phyloP scores from a whole-genome alignment of 192 early-diverging fungal species.

The Coemansia reversa region DNA sequence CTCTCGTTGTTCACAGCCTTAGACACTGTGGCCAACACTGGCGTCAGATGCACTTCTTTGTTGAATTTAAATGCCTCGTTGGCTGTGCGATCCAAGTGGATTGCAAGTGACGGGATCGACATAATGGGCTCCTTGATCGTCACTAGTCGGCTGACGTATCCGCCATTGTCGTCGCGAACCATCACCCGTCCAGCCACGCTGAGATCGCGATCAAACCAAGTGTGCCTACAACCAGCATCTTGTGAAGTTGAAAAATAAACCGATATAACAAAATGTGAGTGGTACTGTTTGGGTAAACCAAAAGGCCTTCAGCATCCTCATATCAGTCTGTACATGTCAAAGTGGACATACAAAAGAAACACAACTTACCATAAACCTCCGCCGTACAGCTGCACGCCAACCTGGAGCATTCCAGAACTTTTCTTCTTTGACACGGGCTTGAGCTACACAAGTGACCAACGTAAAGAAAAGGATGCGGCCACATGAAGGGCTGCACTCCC shows the following conservation, averaged over 20 bases:
- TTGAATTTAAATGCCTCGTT: constrained; percentile 89
- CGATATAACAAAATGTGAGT: background rate
- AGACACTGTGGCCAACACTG: constrained; percentile 75
- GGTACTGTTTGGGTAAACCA: background rate
- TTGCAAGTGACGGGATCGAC: constrained; percentile 94
- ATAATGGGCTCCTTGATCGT: constrained; percentile 84
- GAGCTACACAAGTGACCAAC: constrained; percentile 53
- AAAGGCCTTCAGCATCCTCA: background rate
- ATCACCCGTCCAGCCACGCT: constrained; percentile 92
- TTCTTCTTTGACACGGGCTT: constrained; percentile 95
- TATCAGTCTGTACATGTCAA: too few relatives aligned
- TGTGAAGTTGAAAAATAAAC: background rate
- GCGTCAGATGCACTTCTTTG: constrained; percentile 90
- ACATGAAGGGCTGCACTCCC: too few relatives aligned
- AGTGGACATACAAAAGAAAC: background rate
- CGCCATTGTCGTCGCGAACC: constrained; percentile 68
- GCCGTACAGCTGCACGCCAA: constrained; percentile 89
- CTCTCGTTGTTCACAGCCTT: constrained; percentile 53
- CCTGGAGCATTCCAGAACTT: constrained; percentile 82
- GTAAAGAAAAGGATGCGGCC: background rate
- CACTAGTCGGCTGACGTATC: constrained; percentile 73
- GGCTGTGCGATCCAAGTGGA: constrained; percentile 87
- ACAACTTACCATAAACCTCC: constrained; percentile 83
- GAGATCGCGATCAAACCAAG: constrained; percentile 99
- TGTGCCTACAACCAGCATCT: constrained; percentile 63